Percentiles rank a stretch among this genome's conserved stretches.
These are phyloP conservation scores for Umbilicus rupestris DNA, from an alignment of 164 flowering plant species.

Conservation along the genomic window DNA sequence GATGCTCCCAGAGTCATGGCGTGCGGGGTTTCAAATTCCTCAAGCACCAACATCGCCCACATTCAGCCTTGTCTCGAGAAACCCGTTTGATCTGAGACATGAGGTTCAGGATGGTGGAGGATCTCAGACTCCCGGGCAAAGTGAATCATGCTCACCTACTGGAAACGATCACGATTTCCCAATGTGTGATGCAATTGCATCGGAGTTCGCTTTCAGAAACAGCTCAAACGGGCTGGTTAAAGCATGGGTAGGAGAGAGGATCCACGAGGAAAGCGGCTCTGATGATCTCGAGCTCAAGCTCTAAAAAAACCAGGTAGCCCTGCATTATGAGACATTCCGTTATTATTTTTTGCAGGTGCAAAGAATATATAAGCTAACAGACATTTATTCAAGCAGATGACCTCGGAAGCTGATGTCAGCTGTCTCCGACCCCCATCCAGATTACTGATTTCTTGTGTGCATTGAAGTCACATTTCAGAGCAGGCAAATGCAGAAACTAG, in stretches of 20 bases:
- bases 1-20: slow-evolving; percentile 65
- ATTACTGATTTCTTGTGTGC: neutral
- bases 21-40: slow-evolving; percentile 41
- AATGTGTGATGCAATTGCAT: slow-evolving; percentile 61
- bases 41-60: slow-evolving; percentile 63
- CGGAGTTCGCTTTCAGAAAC: slow-evolving; percentile 90
- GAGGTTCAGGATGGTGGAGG: slow-evolving; percentile 46
- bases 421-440: too few species aligned
- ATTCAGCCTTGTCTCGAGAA: slow-evolving; percentile 61
- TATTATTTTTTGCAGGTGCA: too few species aligned
- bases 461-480: neutral
- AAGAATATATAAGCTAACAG: neutral
- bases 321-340: slow-evolving; percentile 41
- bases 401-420: too few species aligned
- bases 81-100: slow-evolving; percentile 53
- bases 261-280: slow-evolving; percentile 79
- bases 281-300: slow-evolving; percentile 93
- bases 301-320: slow-evolving; percentile 69
- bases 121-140: slow-evolving; percentile 91
- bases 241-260: slow-evolving; percentile 97
- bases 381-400: neutral
- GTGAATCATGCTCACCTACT: slow-evolving; percentile 91
- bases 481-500: neutral
- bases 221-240: slow-evolving; percentile 55
- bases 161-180: slow-evolving; percentile 67